Base-by-base conservation (phyloP, 805 yeast species). In the Blastobotrys chiropterorum region DNA sequence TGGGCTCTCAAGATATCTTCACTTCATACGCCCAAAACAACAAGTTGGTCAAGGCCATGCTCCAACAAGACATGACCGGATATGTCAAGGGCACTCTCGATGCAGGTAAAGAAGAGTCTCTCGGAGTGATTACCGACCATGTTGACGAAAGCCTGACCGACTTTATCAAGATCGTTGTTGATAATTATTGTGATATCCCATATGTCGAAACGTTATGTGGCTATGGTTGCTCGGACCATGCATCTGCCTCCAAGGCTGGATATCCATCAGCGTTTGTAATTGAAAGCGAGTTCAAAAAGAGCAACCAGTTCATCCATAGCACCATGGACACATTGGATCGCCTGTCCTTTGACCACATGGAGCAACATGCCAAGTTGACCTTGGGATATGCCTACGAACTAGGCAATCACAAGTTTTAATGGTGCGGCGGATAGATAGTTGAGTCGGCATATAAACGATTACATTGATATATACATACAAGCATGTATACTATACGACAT, bases 1-100 rank as follows among this genome's bases (percentile, higher is more conserved):
- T 87, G 49, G 98, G 98, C 1, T 88, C 96, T 3, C 76, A 81
- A 56, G 96, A 86, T 55, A 79, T 92, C 8, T 87, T 86, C 66
- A 67, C 78, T 7, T 66, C 70, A 21, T 86, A 86, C 62, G 64
- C 70, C 8, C 59, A 64, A 15, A 61, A 72, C n/a, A 70, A 72
- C 30, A 70, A 69, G 46, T 71, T 75, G 5, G 89, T 92, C 19
- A 77, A 82, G 30, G 90, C 90, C 3, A 85, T 90, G 94, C 72
- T 92, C 40, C 97, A 92, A 68, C 95, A 89, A 66, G 99, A 92
- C 66, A 90, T 90, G 96, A 86, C 96, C 2, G 97, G 96, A 0
- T 88, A 74, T 63, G 78, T 83, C 2, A 72, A 74, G 34, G 77
- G 75, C 42, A 71, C 82, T 41, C 63, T 69, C 40, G 79, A 75